Conservation (phyloP, 495 filamentous ascomycete genomes). For the Lophiostoma macrostomum region DNA sequence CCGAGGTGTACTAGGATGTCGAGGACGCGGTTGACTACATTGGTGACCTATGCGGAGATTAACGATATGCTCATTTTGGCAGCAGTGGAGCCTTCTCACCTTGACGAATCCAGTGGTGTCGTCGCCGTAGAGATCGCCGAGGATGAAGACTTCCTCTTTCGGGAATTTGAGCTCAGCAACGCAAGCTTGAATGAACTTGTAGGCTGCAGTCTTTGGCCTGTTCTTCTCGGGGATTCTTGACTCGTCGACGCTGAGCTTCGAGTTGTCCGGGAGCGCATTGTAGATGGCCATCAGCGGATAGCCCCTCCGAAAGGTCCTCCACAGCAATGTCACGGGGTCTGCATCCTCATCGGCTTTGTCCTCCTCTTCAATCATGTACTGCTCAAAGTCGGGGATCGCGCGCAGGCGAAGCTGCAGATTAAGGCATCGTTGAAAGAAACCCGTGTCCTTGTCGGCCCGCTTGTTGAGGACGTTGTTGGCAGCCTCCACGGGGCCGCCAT, state of each 20-base stretch:
- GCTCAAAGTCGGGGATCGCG: slow-evolving; percentile 78
- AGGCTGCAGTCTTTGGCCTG: slow-evolving; percentile 62
- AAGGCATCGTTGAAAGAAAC: slow-evolving; percentile 92
- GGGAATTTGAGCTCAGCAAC: slow-evolving; percentile 70
- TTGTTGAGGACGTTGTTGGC: slow-evolving; percentile 94
- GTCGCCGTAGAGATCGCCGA: slow-evolving; percentile 85
- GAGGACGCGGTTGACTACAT: slow-evolving; percentile 82
- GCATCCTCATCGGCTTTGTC: slow-evolving; percentile 62
- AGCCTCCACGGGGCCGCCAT: slow-evolving; percentile 62
- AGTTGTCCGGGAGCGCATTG: slow-evolving; percentile 70
- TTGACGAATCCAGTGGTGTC: slow-evolving; percentile 98
- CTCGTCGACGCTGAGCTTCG: slow-evolving; percentile 62
- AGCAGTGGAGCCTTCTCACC: slow-evolving; percentile 46
- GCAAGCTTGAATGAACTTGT: slow-evolving; percentile 69
- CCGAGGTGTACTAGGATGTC: slow-evolving; percentile 77
- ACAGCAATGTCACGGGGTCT: slow-evolving; percentile 86
- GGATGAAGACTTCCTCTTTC: slow-evolving; percentile 80
- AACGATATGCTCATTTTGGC: slow-evolving; percentile 11
- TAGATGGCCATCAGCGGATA: slow-evolving; percentile 85
- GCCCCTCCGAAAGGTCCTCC: slow-evolving; percentile 81
- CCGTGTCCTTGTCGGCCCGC: slow-evolving; percentile 78
- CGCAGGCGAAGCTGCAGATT: slow-evolving; percentile 74
- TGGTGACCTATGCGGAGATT: slow-evolving; percentile 58
- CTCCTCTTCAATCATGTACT: slow-evolving; percentile 61
- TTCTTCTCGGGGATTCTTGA: slow-evolving; percentile 59